A percentile compares a stretch with the other conserved stretches of the same genome.
phyloP scores from a whole-genome alignment of 495 filamentous ascomycete species.

The Penicillium pancosmium region DNA sequence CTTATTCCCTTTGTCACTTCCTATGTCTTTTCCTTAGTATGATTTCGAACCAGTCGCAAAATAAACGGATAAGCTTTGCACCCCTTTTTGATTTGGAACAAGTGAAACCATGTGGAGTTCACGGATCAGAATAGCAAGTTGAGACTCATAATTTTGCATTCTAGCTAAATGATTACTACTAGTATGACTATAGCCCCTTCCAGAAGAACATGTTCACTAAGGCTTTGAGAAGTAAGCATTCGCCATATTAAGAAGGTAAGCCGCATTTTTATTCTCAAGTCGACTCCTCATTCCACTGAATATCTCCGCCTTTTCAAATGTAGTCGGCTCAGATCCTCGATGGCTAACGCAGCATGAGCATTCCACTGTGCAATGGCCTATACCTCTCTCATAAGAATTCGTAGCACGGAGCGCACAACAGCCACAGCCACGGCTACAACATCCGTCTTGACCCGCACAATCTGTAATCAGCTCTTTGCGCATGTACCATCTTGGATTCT shows the following conservation, averaged over 20 bases:
- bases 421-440: constrained; percentile 6
- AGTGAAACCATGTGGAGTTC: too few species aligned
- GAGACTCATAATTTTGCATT: too few species aligned
- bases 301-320: neutral
- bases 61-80: constrained; percentile 15
- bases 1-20: constrained; percentile 15
- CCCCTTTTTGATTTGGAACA: neutral
- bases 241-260: too few species aligned
- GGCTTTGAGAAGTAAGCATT: too few species aligned
- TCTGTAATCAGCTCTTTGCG: constrained; percentile 7
- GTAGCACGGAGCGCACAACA: constrained; percentile 2
- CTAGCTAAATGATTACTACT: too few species aligned
- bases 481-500: constrained; percentile 3
- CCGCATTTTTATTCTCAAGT: too few species aligned
- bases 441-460: neutral
- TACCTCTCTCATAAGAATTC: neutral
- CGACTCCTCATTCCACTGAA: too few species aligned
- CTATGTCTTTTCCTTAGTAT: constrained; percentile 16
- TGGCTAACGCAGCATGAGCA: constrained; percentile 1
- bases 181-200: too few species aligned
- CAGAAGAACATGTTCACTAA: too few species aligned
- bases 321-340: neutral
- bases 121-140: too few species aligned
- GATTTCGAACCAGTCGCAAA: constrained; percentile 27
- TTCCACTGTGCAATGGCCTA: constrained; percentile 4